Base-by-base conservation (phyloP, 768 basidiomycete genomes). In the Mycena alexandri region DNA sequence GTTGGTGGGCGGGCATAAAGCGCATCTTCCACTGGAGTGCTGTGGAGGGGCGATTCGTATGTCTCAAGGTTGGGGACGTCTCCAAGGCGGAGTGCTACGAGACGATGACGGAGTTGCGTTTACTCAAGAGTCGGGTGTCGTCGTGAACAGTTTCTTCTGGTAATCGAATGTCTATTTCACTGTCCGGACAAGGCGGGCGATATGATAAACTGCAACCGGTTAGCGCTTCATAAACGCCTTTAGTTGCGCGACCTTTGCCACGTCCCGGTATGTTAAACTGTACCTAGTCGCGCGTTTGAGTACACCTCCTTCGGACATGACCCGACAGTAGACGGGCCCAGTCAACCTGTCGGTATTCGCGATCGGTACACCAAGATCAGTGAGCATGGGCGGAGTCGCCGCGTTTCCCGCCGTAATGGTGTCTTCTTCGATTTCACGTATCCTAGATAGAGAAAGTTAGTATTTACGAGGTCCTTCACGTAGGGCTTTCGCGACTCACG, bases 191-290 rank as follows among this genome's bases (percentile, higher is more conserved):
- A 52, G 29, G 42, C 55, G 63, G 63, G 25, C 3, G 41, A 43
- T 59, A 36, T 54, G 64, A 46, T 54, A 59, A 65, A 65, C 33
- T 59, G 47, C 52, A 54, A 25, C 36, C 50, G 50, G 55, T 72
- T 67, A 79, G 67, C 69, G 71, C 69, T 74, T 72, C 54, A 73
- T 65, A 64, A 78, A 73, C 5, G 73, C 71, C 61, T 75, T 75
- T 44, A 72, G 75, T 24, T 76, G 78, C 11, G 79, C 79, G 53
- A 94, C 90, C 73, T 87, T 91, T 61, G 84, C 85, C 3, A 96
- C 92, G 74, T 93, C 92, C 58, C 95, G 85, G 75, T 93, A 97
- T 2, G 96, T 97, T 74, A 97, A 77, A 79, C 94, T 97, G 59
- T 93, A 89, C 75, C 96, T 81, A 43, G 84, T 84, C 19, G 80